phyloP scores from a whole-genome alignment of 2,329 filamentous ascomycete genomes.

The Cladosporium sp. region DNA sequence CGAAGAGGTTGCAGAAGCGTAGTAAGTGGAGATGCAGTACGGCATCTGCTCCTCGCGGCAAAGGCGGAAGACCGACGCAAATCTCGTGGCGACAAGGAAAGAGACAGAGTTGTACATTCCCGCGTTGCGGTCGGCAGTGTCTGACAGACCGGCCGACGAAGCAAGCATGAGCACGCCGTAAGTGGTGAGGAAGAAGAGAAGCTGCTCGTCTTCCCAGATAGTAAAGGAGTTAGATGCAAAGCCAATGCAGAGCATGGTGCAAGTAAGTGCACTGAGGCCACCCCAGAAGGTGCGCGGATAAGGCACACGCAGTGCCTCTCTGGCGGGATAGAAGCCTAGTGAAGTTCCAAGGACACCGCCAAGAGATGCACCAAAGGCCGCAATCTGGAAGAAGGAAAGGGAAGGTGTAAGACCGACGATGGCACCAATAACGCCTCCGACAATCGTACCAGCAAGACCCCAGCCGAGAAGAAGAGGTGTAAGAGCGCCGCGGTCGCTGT shows the following conservation, averaged over 20 bases:
- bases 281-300: conserved; percentile 78
- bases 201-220: conserved; percentile 95
- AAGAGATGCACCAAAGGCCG: conserved; percentile 37
- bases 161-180: conserved; percentile 74
- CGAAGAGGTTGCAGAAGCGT: conserved; percentile 83
- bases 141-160: conserved; percentile 68
- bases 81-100: conserved; percentile 72
- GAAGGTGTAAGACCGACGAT: conserved; percentile 28
- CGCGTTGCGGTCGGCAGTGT: conserved; percentile 63
- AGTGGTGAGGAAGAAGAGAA: conserved; percentile 83
- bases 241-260: conserved; percentile 80
- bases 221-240: conserved; percentile 98
- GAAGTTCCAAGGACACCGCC: conserved; percentile 37
- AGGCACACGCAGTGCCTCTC: conserved; percentile 45
- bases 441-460: conserved; percentile 46
- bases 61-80: conserved; percentile 82
- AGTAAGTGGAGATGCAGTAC: conserved; percentile 91
- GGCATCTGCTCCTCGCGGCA: conserved; percentile 99
- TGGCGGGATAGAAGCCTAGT: conserved; percentile 38
- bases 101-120: conserved; percentile 79
- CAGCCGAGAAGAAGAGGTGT: conserved; percentile 49
- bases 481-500: conserved; percentile 49
- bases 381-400: conserved; percentile 37
- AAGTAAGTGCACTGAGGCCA: conserved; percentile 77
- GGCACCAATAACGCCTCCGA: conserved; percentile 31